These are phyloP conservation scores for Escovopsis sp. DNA, from an alignment of 2,329 filamentous ascomycete genomes.

Conservation along the genomic window DNA sequence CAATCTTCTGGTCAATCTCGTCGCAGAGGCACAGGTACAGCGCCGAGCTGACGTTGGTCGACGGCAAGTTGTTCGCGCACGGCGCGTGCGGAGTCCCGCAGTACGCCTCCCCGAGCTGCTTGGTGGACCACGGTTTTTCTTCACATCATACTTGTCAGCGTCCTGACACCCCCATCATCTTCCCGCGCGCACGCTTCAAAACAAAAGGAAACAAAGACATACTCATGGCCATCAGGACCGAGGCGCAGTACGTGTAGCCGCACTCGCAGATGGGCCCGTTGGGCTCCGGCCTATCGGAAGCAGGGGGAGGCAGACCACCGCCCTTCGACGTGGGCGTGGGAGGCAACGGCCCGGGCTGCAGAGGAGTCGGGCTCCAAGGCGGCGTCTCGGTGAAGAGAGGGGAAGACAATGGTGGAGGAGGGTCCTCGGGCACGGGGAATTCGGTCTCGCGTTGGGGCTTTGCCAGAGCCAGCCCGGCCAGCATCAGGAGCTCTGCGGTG, in stretches of 20 bases:
- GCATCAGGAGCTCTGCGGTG: slow-evolving; percentile 8
- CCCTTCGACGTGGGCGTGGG: slow-evolving; percentile 3
- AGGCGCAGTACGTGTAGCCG: slow-evolving; percentile 27
- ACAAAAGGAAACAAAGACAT: slow-evolving; percentile 1
- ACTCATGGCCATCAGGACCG: slow-evolving; percentile 24
- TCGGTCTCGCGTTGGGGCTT: slow-evolving; percentile 10
- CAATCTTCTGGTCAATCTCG: slow-evolving; percentile 16
- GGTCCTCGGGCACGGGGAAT: slow-evolving; percentile 8
- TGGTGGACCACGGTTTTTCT: slow-evolving; percentile 21
- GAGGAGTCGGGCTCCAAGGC: slow-evolving; percentile 6
- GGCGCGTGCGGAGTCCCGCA: slow-evolving; percentile 22
- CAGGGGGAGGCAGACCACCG: slow-evolving; percentile 4
- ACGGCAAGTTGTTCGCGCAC: slow-evolving; percentile 17
- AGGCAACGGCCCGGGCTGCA: slow-evolving; percentile 7
- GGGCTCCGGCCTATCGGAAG: slow-evolving; percentile 9
- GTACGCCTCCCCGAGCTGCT: slow-evolving; percentile 20
- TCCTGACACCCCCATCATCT: not conserved
- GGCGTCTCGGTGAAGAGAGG: slow-evolving; percentile 2
- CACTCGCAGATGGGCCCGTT: slow-evolving; percentile 23
- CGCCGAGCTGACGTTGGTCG: slow-evolving; percentile 17
- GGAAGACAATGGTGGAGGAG: slow-evolving; percentile 13
- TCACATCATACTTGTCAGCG: not conserved
- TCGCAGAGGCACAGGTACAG: slow-evolving; percentile 26
- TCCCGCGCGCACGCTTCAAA: not conserved
- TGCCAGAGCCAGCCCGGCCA: slow-evolving; percentile 13